Evolutionary conservation across 1,284 basidiomycete species (phyloP).

Genomic region (Ceratorhiza oryzae-sativae): DNA sequence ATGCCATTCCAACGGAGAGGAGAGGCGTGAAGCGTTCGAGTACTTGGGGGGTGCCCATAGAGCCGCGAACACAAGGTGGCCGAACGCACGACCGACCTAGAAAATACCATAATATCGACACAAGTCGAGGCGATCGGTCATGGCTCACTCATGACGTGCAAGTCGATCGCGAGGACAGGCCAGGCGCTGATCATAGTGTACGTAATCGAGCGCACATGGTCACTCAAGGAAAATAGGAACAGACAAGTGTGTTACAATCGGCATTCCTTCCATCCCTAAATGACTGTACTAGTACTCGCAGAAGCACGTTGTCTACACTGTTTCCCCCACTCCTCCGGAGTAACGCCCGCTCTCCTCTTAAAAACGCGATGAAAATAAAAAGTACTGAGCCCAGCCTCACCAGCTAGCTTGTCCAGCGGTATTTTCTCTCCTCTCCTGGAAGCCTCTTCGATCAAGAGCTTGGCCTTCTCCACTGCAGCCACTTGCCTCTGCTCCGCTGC

Average conservation of each 20-base stretch:
- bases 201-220: background rate
- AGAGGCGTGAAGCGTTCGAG: background rate
- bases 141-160: background rate
- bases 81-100: background rate
- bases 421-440: slow-evolving; percentile 10
- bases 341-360: slow-evolving; percentile 12
- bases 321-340: slow-evolving; percentile 35
- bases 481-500: slow-evolving; percentile 28
- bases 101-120: background rate
- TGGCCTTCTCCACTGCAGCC: slow-evolving; percentile 17
- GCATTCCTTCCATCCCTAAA: too few species aligned
- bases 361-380: slow-evolving; percentile 35
- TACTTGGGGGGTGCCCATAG: too few species aligned
- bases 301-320: background rate
- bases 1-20: background rate
- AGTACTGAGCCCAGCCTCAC: slow-evolving; percentile 26
- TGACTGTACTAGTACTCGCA: too few species aligned
- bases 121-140: background rate
- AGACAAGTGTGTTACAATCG: too few species aligned
- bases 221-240: too few species aligned
- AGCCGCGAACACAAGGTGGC: too few species aligned
- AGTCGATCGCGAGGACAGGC: background rate
- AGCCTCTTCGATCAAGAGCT: slow-evolving; percentile 7
- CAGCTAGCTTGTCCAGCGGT: slow-evolving; percentile 12
- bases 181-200: background rate